Conservation (phyloP, 129 eudicot species). For the Deinandra increscens region DNA sequence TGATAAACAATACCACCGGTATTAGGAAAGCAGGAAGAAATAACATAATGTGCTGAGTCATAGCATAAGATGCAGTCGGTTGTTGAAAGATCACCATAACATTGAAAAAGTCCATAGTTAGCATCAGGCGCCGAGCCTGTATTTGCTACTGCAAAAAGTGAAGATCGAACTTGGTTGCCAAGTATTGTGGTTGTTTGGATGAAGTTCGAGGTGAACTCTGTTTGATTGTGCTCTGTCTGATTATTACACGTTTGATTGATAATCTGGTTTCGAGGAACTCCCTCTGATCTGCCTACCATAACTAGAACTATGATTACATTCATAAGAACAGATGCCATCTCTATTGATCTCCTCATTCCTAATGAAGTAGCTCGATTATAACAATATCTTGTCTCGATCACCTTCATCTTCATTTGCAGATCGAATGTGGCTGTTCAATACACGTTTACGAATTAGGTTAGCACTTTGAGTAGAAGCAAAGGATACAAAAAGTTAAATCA, state of each 20-base stretch:
- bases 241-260: conserved; percentile 34
- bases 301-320: conserved; percentile 29
- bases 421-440: conserved; percentile 29
- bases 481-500: not conserved
- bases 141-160: conserved; percentile 49
- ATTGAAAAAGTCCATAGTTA: conserved; percentile 56
- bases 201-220: conserved; percentile 40
- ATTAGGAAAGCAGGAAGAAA: conserved; percentile 69
- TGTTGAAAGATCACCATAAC: conserved; percentile 71
- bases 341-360: conserved; percentile 25
- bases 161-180: conserved; percentile 39
- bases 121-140: conserved; percentile 50
- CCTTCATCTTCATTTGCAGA: conserved; percentile 25
- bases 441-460: conserved; percentile 19
- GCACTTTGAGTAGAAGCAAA: conserved; percentile 28
- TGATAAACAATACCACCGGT: conserved; percentile 59
- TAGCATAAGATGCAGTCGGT: conserved; percentile 69
- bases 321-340: conserved; percentile 14
- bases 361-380: conserved; percentile 12
- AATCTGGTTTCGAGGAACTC: conserved; percentile 57
- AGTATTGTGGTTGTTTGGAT: conserved; percentile 52
- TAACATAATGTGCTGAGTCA: conserved; percentile 57
- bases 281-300: conserved; percentile 36
- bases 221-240: conserved; percentile 38
- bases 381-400: conserved; percentile 8